These are phyloP conservation scores for Candida boidinii DNA, from an alignment of 805 yeast species.

Conservation along the genomic window DNA sequence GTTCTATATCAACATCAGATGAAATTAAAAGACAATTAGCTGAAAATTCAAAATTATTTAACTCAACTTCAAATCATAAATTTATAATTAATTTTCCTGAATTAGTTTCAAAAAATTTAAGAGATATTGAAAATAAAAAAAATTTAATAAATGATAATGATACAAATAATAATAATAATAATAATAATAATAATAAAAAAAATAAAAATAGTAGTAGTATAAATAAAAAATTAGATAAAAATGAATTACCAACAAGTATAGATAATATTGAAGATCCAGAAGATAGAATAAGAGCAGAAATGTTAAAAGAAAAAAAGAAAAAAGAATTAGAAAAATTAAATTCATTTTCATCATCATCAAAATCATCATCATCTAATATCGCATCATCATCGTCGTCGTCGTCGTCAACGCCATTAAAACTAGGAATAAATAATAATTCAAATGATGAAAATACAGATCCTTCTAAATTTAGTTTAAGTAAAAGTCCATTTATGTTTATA, in stretches of 20 bases:
- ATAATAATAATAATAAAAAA: constrained; percentile 10
- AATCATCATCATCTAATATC: too few relatives aligned
- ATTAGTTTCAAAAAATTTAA: constrained; percentile 35
- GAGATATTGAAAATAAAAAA: constrained; percentile 18
- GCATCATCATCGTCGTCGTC: too few relatives aligned
- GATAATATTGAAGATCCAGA: constrained; percentile 52
- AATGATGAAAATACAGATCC: constrained; percentile 1
- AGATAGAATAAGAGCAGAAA: constrained; percentile 50
- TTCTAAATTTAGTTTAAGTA: too few relatives aligned
- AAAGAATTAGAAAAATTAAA: too few relatives aligned
- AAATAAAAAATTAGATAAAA: constrained; percentile 1
- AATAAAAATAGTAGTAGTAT: constrained; percentile 1
- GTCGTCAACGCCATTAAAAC: too few relatives aligned
- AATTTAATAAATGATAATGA: too few relatives aligned
- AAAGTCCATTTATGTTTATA: constrained; percentile 7
- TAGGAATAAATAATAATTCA: constrained; percentile 1
- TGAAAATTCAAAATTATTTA: constrained; percentile 49
- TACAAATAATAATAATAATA: too few relatives aligned
- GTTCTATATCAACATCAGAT: constrained; percentile 63
- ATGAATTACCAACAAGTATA: constrained; percentile 22
- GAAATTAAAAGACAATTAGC: constrained; percentile 51
- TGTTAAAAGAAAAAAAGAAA: constrained; percentile 5
- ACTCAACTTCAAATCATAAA: constrained; percentile 42
- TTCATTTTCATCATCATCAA: too few relatives aligned
- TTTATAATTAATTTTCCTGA: constrained; percentile 66